Evolutionary conservation across 2,329 filamentous ascomycete genomes (phyloP).

Genomic region (Tothia fuscella): DNA sequence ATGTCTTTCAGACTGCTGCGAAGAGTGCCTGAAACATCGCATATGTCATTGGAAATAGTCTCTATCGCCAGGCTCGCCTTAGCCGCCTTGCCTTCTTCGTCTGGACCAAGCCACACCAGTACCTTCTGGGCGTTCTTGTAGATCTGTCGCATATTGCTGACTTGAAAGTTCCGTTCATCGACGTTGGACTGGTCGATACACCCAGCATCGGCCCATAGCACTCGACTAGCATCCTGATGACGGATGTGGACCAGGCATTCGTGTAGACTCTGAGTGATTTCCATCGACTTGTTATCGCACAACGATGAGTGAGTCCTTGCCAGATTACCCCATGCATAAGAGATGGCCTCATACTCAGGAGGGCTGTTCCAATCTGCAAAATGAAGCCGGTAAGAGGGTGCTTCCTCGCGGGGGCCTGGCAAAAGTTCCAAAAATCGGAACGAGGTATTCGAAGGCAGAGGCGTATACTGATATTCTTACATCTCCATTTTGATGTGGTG

Average conservation of each 20-base stretch:
- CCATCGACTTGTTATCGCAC: constrained; percentile 5
- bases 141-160: constrained; percentile 8
- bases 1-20: neutral
- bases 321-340: constrained; percentile 13
- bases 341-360: constrained; percentile 10
- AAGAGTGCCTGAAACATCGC: neutral
- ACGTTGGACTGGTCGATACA: constrained; percentile 12
- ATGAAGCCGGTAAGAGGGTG: neutral
- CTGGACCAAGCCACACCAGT: constrained; percentile 10
- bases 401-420: neutral
- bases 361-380: neutral
- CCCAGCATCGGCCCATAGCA: constrained; percentile 11
- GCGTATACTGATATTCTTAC: neutral
- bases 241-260: constrained; percentile 8
- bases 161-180: constrained; percentile 9
- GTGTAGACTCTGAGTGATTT: constrained; percentile 3
- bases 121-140: constrained; percentile 4
- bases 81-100: neutral
- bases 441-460: neutral
- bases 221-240: neutral
- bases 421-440: neutral
- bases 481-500: too few relatives aligned
- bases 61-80: neutral
- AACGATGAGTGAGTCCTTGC: neutral
- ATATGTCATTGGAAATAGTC: neutral